Conservation (phyloP, 2,329 filamentous ascomycete species). For the Arachnomyces sp. region DNA sequence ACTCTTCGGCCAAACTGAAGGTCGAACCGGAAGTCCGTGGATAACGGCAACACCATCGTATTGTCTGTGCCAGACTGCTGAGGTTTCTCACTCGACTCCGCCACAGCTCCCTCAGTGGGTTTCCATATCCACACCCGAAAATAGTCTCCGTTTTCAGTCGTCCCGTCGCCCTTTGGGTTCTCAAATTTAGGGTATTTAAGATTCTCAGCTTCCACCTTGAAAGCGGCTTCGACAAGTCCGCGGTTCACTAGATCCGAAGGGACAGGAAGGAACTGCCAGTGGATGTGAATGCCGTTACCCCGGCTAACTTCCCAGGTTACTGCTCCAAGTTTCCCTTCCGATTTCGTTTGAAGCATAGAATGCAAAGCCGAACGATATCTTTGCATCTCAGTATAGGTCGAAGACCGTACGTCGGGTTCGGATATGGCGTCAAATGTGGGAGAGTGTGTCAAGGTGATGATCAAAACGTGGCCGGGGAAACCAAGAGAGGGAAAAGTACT, state of each 20-base stretch:
- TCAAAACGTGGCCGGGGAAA: slow-evolving; percentile 81
- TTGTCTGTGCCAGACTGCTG: slow-evolving; percentile 49
- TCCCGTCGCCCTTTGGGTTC: slow-evolving; percentile 30
- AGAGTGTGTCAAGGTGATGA: slow-evolving; percentile 78
- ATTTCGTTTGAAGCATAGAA: slow-evolving; percentile 56
- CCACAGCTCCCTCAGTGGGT: slow-evolving; percentile 28
- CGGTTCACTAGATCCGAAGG: slow-evolving; percentile 59
- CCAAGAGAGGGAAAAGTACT: slow-evolving; percentile 63
- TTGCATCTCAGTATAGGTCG: slow-evolving; percentile 72
- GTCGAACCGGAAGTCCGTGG: slow-evolving; percentile 69
- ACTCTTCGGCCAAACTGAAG: slow-evolving; percentile 84
- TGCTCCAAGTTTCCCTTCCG: slow-evolving; percentile 57
- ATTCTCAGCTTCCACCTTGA: slow-evolving; percentile 82
- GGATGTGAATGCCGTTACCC: slow-evolving; percentile 70
- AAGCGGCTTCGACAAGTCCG: slow-evolving; percentile 77
- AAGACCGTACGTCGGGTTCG: slow-evolving; percentile 46
- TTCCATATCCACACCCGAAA: slow-evolving; percentile 78
- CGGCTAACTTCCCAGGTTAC: slow-evolving; percentile 93
- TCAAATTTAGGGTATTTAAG: slow-evolving; percentile 50
- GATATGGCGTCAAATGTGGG: slow-evolving; percentile 65
- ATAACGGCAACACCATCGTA: slow-evolving; percentile 66
- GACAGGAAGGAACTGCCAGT: slow-evolving; percentile 89
- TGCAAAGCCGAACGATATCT: slow-evolving; percentile 72
- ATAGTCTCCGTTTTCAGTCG: slow-evolving; percentile 51
- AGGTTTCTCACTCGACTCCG: slow-evolving; percentile 6